These are phyloP conservation scores for Malania oleifera DNA, from an alignment of 164 flowering plant genomes.

Conservation along the genomic window DNA sequence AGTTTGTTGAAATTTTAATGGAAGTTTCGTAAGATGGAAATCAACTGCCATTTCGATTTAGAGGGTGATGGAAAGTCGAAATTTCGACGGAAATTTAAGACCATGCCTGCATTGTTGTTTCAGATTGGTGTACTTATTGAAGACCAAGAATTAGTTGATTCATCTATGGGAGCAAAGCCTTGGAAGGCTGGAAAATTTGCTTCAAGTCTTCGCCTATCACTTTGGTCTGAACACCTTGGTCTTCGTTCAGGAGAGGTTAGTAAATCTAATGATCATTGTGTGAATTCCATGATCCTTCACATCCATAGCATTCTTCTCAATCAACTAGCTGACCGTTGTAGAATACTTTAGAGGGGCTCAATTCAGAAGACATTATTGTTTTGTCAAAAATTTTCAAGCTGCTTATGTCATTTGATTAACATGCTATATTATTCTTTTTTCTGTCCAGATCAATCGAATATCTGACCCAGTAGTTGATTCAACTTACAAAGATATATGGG, in stretches of 20 bases:
- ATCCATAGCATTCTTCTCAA: not conserved
- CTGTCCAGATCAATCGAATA: constrained; percentile 49
- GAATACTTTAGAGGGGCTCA: not conserved
- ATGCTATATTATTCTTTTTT: not conserved
- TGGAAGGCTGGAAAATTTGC: constrained; percentile 88
- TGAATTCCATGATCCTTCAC: not conserved
- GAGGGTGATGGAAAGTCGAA: too few species aligned
- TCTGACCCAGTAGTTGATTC: constrained; percentile 75
- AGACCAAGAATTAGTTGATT: constrained; percentile 75
- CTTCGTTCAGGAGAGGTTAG: constrained; percentile 69
- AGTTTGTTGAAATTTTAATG: too few species aligned
- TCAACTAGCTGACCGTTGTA: not conserved
- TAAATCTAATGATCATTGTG: constrained; percentile 1
- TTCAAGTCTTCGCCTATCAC: constrained; percentile 64
- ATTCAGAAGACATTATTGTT: not conserved
- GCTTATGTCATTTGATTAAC: not conserved
- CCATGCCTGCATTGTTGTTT: constrained; percentile 9
- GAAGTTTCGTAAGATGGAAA: too few species aligned
- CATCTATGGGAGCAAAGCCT: constrained; percentile 65
- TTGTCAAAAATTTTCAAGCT: too few species aligned
- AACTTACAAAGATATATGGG: constrained; percentile 87
- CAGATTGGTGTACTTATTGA: constrained; percentile 95
- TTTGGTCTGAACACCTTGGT: constrained; percentile 92
- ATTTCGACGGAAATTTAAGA: too few species aligned
- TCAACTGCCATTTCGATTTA: too few species aligned